Conservation (phyloP, 352 stramenopile species). For the Blastocystis sp. region DNA sequence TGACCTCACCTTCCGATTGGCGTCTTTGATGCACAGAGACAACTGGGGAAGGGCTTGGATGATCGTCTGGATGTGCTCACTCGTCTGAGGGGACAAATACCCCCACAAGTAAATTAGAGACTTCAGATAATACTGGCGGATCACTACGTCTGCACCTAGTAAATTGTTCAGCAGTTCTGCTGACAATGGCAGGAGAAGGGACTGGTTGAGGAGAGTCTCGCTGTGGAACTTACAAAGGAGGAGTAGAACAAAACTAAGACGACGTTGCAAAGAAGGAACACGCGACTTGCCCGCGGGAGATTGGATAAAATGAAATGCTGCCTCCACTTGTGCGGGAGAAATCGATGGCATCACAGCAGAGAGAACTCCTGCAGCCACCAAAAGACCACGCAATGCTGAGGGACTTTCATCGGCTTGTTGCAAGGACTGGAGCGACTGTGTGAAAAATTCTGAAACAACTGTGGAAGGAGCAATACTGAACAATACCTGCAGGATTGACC, state of each 20-base stretch:
- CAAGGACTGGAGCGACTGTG: background rate
- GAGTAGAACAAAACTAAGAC: background rate
- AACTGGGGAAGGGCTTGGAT: constrained; percentile 29
- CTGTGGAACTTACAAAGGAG: constrained; percentile 6
- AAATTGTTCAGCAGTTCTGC: background rate
- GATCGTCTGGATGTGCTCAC: background rate
- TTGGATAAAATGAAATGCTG: background rate
- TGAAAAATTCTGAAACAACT: background rate
- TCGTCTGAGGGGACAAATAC: background rate
- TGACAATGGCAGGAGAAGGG: background rate
- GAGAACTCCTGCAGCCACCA: background rate
- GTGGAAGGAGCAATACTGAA: background rate
- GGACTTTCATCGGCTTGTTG: background rate
- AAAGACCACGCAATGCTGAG: background rate
- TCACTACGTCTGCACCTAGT: background rate
- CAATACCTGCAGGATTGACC: background rate
- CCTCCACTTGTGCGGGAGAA: background rate
- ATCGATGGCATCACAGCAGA: background rate
- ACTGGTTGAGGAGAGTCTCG: background rate
- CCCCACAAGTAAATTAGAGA: background rate
- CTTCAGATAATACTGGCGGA: background rate
- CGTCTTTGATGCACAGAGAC: constrained; percentile 63
- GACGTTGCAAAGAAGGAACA: background rate
- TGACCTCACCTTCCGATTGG: constrained; percentile 61
- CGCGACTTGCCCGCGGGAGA: background rate